Conservation (phyloP, 331 rosid species). For the Acacia pycnantha region DNA sequence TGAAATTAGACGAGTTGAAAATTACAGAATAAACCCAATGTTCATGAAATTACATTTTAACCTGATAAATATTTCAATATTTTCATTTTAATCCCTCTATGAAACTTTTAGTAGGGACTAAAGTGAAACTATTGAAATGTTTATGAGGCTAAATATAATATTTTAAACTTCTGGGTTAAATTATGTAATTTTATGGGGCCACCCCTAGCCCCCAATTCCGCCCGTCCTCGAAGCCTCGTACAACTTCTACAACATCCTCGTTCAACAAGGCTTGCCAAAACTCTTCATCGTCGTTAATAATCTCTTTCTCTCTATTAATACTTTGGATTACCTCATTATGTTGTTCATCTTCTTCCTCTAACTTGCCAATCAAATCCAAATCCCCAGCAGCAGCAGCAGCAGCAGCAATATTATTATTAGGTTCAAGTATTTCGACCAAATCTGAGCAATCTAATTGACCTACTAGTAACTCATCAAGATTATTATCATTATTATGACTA, state of each 20-base stretch:
- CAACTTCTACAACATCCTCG: constrained; percentile 36
- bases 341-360: constrained; percentile 14
- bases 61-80: too few species aligned
- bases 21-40: too few species aligned
- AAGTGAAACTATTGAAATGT: too few species aligned
- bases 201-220: too few species aligned
- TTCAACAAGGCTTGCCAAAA: constrained; percentile 57
- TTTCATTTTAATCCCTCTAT: too few species aligned
- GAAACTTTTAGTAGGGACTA: too few species aligned
- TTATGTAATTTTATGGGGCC: too few species aligned
- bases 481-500: neutral
- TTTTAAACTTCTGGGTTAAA: too few species aligned
- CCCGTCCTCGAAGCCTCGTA: constrained; percentile 21
- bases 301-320: constrained; percentile 17
- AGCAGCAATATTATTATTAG: neutral
- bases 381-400: constrained; percentile 13
- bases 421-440: constrained; percentile 34
- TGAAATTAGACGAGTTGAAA: too few species aligned
- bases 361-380: constrained; percentile 21
- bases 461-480: neutral
- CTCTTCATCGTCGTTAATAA: constrained; percentile 36
- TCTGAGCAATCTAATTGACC: neutral
- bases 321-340: neutral
- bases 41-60: too few species aligned
- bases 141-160: too few species aligned